Conservation (phyloP, 2,329 filamentous ascomycete species). For the Hypoxylon sp. region DNA sequence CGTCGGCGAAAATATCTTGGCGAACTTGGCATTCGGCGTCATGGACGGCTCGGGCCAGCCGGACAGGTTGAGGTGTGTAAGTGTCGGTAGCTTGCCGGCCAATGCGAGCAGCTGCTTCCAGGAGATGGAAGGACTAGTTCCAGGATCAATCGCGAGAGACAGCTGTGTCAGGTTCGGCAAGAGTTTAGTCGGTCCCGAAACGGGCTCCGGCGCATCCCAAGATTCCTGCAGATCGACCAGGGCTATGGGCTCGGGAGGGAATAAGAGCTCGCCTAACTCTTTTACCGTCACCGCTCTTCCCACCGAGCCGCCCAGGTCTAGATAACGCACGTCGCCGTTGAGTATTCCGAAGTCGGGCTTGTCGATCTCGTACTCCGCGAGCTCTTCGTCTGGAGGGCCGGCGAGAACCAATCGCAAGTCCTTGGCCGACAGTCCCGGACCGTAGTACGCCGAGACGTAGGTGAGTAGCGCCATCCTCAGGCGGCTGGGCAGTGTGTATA, state of each 20-base stretch:
- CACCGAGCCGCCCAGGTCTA: conserved; percentile 63
- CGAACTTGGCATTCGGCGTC: conserved; percentile 61
- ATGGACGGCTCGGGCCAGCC: conserved; percentile 68
- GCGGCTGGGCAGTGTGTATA: conserved; percentile 63
- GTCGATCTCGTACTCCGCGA: conserved; percentile 43
- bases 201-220: conserved; percentile 57
- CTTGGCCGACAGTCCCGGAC: conserved; percentile 56
- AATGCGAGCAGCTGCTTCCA: conserved; percentile 67
- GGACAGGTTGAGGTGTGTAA: conserved; percentile 69
- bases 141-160: conserved; percentile 61
- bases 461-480: conserved; percentile 61
- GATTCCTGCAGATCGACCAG: conserved; percentile 54
- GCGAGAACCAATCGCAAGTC: conserved; percentile 55
- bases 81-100: conserved; percentile 58
- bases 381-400: conserved; percentile 42
- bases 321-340: conserved; percentile 58
- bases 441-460: conserved; percentile 55
- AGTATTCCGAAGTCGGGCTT: conserved; percentile 41
- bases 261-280: conserved; percentile 61
- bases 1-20: conserved; percentile 55
- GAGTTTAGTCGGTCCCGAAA: conserved; percentile 45
- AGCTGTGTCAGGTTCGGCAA: conserved; percentile 68
- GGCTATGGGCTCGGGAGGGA: conserved; percentile 44
- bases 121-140: conserved; percentile 50
- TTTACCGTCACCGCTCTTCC: conserved; percentile 60